Conservation (phyloP, 1,284 basidiomycete species). For the Vanrija sp. region DNA sequence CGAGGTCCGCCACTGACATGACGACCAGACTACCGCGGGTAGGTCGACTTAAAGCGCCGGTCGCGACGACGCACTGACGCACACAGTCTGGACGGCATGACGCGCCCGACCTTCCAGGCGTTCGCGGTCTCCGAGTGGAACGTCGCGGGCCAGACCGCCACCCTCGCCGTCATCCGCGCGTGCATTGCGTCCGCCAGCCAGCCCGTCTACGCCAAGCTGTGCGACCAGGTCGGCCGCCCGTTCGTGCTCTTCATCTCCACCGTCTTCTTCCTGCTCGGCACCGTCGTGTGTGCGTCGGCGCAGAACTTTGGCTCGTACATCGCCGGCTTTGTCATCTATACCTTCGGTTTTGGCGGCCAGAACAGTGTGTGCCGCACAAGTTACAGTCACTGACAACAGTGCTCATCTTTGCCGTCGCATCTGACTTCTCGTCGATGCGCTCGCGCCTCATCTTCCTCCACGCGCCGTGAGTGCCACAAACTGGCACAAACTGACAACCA, state of each 20-base stretch:
- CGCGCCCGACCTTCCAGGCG: conserved; percentile 5
- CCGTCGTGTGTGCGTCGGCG: conserved; percentile 44
- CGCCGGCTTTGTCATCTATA: conserved; percentile 44
- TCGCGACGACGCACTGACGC: not conserved
- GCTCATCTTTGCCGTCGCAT: conserved; percentile 46
- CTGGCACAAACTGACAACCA: too few relatives aligned
- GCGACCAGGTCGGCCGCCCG: conserved; percentile 57
- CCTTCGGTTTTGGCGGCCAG: conserved; percentile 31
- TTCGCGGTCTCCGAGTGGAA: conserved; percentile 6
- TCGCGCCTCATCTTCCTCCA: conserved; percentile 49
- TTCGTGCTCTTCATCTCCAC: conserved; percentile 36
- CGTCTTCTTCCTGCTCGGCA: conserved; percentile 45
- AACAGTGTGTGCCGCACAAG: conserved; percentile 9
- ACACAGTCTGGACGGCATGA: not conserved
- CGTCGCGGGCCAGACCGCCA: conserved; percentile 1
- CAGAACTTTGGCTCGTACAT: conserved; percentile 35
- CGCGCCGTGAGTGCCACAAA: conserved; percentile 32
- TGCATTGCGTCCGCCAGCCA: conserved; percentile 63
- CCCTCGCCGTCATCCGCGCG: conserved; percentile 21
- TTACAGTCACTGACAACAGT: conserved; percentile 13
- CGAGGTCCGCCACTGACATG: too few relatives aligned
- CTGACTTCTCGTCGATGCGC: conserved; percentile 46
- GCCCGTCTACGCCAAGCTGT: conserved; percentile 73
- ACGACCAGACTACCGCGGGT: too few relatives aligned
- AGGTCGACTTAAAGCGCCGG: too few relatives aligned